These are phyloP conservation scores for Amborella trichopoda DNA, from an alignment of 164 flowering plant species.

Conservation along the genomic window DNA sequence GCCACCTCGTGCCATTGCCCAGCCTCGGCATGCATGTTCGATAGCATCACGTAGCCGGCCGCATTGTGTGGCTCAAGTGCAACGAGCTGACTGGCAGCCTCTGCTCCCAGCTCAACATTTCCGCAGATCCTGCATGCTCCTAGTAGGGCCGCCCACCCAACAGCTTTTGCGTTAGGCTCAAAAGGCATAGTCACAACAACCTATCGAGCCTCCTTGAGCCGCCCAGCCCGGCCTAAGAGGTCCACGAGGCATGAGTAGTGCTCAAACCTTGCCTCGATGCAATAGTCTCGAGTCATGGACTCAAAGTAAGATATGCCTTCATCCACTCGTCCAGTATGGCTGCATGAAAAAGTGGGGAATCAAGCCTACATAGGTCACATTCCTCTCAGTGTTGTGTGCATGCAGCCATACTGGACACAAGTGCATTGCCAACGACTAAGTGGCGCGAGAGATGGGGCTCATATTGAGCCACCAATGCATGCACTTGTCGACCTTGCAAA, in stretches of 20 bases:
- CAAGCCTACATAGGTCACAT: too few relatives aligned
- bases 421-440: slow-evolving; percentile 57
- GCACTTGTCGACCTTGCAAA: slow-evolving; percentile 63
- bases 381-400: too few relatives aligned
- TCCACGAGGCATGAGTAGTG: slow-evolving; percentile 88
- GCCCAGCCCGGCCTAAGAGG: slow-evolving; percentile 76
- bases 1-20: slow-evolving; percentile 49
- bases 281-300: slow-evolving; percentile 41
- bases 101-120: slow-evolving; percentile 50
- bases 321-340: slow-evolving; percentile 36
- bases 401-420: slow-evolving; percentile 54
- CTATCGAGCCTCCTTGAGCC: slow-evolving; percentile 50
- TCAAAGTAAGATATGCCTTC: slow-evolving; percentile 37
- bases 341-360: too few relatives aligned
- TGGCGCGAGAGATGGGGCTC: slow-evolving; percentile 35
- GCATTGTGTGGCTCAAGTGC: slow-evolving; percentile 56
- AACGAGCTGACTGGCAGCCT: slow-evolving; percentile 48
- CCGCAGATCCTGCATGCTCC: slow-evolving; percentile 69
- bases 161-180: slow-evolving; percentile 34
- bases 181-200: slow-evolving; percentile 55
- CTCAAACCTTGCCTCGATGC: slow-evolving; percentile 44
- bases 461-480: slow-evolving; percentile 48
- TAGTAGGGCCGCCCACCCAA: slow-evolving; percentile 60
- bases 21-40: slow-evolving; percentile 50
- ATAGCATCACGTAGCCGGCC: slow-evolving; percentile 54